Conservation (phyloP, 139 green algal genomes). For the Desmodesmus armatus region DNA sequence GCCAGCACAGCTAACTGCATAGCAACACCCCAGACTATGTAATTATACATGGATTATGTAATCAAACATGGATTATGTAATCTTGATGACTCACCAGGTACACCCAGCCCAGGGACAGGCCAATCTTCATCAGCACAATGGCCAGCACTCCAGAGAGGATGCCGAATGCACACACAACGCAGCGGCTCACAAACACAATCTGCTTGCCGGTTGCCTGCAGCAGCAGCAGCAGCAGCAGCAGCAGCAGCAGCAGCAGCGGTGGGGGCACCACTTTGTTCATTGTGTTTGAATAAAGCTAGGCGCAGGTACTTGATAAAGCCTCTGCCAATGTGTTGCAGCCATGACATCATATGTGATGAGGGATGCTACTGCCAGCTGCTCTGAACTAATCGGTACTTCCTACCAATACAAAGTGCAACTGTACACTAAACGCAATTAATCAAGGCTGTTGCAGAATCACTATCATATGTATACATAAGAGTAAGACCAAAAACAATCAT, state of each 20-base stretch:
- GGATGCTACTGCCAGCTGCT: constrained; percentile 87
- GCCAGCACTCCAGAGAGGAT: constrained; percentile 84
- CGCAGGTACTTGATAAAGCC: too few relatives aligned
- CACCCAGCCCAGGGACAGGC: constrained; percentile 83
- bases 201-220: constrained; percentile 28
- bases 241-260: constrained; percentile 22
- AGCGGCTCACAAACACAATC: constrained; percentile 80
- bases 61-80: too few relatives aligned
- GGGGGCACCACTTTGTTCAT: background rate
- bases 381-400: too few relatives aligned
- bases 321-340: too few relatives aligned
- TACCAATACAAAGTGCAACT: too few relatives aligned
- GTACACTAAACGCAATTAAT: too few relatives aligned
- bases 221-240: constrained; percentile 3
- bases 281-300: background rate
- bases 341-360: constrained; percentile 88
- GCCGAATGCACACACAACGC: constrained; percentile 64
- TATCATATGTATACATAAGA: too few relatives aligned
- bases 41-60: background rate
- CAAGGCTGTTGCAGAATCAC: too few relatives aligned
- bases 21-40: too few relatives aligned
- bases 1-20: too few relatives aligned
- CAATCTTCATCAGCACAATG: constrained; percentile 85
- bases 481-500: too few relatives aligned
- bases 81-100: constrained; percentile 68